Conservation (phyloP, 192 early-diverging fungal genomes). For the Podila horticola region DNA sequence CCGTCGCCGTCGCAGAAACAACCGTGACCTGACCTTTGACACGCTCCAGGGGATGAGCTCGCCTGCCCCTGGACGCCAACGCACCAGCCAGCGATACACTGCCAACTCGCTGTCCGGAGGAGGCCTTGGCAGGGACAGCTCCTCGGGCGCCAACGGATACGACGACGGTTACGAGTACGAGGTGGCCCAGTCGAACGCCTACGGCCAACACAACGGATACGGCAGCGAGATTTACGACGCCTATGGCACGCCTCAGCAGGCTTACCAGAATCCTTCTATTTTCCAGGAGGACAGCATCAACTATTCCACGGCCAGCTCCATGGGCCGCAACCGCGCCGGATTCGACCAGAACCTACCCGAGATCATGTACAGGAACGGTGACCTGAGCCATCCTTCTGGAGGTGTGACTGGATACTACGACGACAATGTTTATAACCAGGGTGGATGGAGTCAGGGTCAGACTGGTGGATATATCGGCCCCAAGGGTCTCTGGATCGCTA, state of each 20-base stretch:
- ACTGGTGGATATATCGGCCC: constrained; percentile 28
- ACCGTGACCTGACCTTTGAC: constrained; percentile 40
- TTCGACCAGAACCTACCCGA: constrained; percentile 43
- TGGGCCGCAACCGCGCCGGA: constrained; percentile 7
- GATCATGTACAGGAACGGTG: constrained; percentile 48
- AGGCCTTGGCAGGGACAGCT: constrained; percentile 5
- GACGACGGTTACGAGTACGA: constrained; percentile 43
- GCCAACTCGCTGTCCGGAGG: not conserved
- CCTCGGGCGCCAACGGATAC: constrained; percentile 6
- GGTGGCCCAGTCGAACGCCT: not conserved
- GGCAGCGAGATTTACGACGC: constrained; percentile 18
- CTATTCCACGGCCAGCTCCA: constrained; percentile 1
- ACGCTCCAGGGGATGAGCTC: constrained; percentile 34
- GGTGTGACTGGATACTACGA: constrained; percentile 34
- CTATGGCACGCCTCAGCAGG: constrained; percentile 24
- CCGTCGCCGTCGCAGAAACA: constrained; percentile 30
- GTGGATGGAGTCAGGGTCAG: constrained; percentile 22
- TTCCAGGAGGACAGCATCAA: constrained; percentile 45
- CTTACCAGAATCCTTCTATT: constrained; percentile 42
- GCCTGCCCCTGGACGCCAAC: not conserved
- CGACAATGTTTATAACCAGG: constrained; percentile 26
- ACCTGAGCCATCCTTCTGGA: constrained; percentile 26
- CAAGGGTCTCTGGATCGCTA: constrained; percentile 45
- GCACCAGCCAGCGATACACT: constrained; percentile 14
- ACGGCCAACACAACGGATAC: constrained; percentile 20